Evolutionary conservation across 2,329 filamentous ascomycete species (phyloP), one percentile per base, ranked within the genome.

Genomic region (Colletotrichum euphorbiae): DNA sequence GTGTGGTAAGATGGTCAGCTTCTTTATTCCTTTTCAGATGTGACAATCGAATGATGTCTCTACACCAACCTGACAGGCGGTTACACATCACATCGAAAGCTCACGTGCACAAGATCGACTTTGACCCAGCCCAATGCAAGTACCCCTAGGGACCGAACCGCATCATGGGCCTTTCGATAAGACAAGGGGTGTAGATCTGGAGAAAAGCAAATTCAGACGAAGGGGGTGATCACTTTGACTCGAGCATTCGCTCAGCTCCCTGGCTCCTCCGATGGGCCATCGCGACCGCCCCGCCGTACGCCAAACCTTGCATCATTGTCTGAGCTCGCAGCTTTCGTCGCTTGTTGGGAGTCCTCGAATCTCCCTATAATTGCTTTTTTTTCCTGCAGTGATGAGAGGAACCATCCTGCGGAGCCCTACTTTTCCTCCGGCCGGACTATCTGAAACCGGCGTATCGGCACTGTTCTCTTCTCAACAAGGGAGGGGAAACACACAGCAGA

Each of bases 401-500:
- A 50, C 60, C 28, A 21, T 38, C 28, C 60, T 52, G 13, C 38
- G 48, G 38, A 40, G 52, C n/a, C 5, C n/a, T 24, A 3, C 17
- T 19, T 8, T 11, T 46, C 40, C 24, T 24, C 43, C 51, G 48
- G 48, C 52, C 54, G 50, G 42, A n/a, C n/a, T 17, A 43, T 55
- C 48, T 65, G 54, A 65, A 42, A 36, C 15, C 31, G 46, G 28
- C 62, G 24, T 12, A 58, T 65, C n/a, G 40, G 17, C 54, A 52
- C 50, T 15, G 65, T 68, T 68, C 65, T 64, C 64, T 68, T 68
- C 61, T 68, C 65, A 68, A 60, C 54, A 68, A 68, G 65, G 65
- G 60, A 57, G 60, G 60, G 52, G 40, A 33, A 36, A 42, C 46
- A 50, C 55, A 13, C 42, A 12, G 43, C 56, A 17, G 42, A 42